phyloP scores from a whole-genome alignment of 805 yeast species.

The Kazachstania kunashirensis region DNA sequence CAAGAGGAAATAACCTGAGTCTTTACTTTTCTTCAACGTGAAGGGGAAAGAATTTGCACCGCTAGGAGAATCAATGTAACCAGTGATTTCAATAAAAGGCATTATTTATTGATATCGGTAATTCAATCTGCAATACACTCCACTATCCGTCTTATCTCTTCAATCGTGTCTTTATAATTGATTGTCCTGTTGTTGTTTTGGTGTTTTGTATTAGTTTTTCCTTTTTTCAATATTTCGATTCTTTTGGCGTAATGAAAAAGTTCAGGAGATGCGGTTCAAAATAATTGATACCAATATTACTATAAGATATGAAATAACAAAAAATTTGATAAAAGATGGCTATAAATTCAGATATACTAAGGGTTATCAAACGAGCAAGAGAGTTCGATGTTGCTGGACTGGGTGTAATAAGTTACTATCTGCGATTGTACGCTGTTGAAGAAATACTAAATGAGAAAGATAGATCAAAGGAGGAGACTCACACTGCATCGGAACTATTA shows the following conservation, averaged over 20 bases:
- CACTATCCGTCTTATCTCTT: too few species aligned
- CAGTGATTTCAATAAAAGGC: slow-evolving; percentile 14
- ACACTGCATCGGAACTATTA: slow-evolving; percentile 49
- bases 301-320: too few species aligned
- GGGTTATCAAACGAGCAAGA: slow-evolving; percentile 15
- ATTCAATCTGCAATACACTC: too few species aligned
- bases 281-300: too few species aligned
- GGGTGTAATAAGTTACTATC: slow-evolving; percentile 24
- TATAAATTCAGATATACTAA: too few species aligned
- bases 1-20: slow-evolving; percentile 19
- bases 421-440: slow-evolving; percentile 58
- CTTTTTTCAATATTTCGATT: too few species aligned
- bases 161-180: too few species aligned
- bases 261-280: too few species aligned
- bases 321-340: too few species aligned
- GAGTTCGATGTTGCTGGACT: slow-evolving; percentile 22
- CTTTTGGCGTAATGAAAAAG: too few species aligned
- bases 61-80: slow-evolving; percentile 8
- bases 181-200: too few species aligned
- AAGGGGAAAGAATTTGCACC: slow-evolving; percentile 7
- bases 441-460: slow-evolving; percentile 57
- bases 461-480: slow-evolving; percentile 45
- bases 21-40: slow-evolving; percentile 15
- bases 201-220: too few species aligned
- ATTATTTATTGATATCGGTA: slow-evolving; percentile 2